Conservation (phyloP, 768 basidiomycete species). For the Porphyrellus cyaneotinctus region DNA sequence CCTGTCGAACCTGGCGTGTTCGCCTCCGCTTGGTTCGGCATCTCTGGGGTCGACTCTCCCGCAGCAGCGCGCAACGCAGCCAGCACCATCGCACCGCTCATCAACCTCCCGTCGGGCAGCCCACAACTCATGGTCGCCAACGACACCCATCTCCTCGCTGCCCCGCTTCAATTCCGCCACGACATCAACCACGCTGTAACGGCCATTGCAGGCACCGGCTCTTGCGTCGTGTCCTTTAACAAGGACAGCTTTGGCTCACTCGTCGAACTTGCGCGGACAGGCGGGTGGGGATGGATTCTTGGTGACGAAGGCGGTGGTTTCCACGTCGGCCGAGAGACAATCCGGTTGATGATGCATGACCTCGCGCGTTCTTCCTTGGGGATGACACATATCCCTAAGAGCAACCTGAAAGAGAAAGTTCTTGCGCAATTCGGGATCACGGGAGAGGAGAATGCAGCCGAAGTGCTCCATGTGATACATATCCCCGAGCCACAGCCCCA, state of each 20-base stretch:
- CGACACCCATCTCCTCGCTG: slow-evolving; percentile 81
- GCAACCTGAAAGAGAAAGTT: slow-evolving; percentile 43
- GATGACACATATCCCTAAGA: slow-evolving; percentile 14
- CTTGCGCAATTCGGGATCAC: slow-evolving; percentile 53
- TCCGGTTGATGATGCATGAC: slow-evolving; percentile 62
- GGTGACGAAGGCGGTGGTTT: slow-evolving; percentile 85
- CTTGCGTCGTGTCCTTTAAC: slow-evolving; percentile 65
- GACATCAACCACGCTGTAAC: slow-evolving; percentile 63
- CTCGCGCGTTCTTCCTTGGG: slow-evolving; percentile 47
- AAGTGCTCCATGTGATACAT: slow-evolving; percentile 64
- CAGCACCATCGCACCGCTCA: slow-evolving; percentile 48
- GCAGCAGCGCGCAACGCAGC: slow-evolving; percentile 56
- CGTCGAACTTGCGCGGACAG: slow-evolving; percentile 62
- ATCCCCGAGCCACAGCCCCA: slow-evolving; percentile 46
- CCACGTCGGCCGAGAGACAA: slow-evolving; percentile 70
- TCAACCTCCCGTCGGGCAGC: slow-evolving; percentile 50
- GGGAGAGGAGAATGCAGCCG: slow-evolving; percentile 44
- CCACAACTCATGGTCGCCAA: slow-evolving; percentile 63
- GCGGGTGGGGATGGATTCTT: slow-evolving; percentile 83
- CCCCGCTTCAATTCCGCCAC: slow-evolving; percentile 60
- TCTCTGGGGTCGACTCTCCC: slow-evolving; percentile 78
- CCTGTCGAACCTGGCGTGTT: slow-evolving; percentile 43
- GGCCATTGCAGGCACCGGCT: slow-evolving; percentile 80
- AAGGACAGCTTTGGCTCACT: slow-evolving; percentile 39
- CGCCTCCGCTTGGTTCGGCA: slow-evolving; percentile 75